Conservation (phyloP, 352 stramenopile genomes). For the Pelagophyceae sp. region DNA sequence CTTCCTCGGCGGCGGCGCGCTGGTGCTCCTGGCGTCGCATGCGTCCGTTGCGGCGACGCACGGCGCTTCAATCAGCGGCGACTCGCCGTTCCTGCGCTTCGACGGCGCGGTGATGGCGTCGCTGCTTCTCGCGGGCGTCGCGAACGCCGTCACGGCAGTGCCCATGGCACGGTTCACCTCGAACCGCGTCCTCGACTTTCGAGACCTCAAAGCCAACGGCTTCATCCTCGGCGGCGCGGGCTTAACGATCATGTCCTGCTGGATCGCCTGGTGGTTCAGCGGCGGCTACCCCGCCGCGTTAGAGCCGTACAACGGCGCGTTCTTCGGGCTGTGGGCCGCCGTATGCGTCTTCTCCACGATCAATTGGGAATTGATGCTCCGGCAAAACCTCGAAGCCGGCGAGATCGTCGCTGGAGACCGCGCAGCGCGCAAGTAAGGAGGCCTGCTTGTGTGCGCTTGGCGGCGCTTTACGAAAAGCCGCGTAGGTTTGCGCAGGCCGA, state of each 20-base stretch:
- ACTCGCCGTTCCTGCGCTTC: too few relatives aligned
- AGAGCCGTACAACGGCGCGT: background rate
- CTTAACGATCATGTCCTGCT: background rate
- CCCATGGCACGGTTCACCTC: conserved; percentile 2
- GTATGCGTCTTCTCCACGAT: background rate
- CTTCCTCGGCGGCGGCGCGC: background rate
- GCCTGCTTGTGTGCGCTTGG: too few relatives aligned
- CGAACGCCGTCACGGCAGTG: background rate
- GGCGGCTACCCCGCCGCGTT: background rate
- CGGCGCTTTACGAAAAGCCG: too few relatives aligned
- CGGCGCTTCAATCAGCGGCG: too few relatives aligned
- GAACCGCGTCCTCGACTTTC: background rate
- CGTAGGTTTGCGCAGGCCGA: too few relatives aligned
- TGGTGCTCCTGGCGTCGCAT: background rate
- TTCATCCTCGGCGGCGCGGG: conserved; percentile 1
- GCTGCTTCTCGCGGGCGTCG: background rate
- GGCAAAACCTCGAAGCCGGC: conserved; percentile 1
- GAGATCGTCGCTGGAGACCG: too few relatives aligned
- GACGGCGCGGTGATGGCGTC: background rate
- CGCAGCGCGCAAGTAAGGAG: too few relatives aligned
- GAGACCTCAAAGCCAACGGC: conserved; percentile 6
- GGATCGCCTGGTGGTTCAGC: background rate
- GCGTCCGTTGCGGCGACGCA: background rate
- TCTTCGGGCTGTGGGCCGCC: background rate
- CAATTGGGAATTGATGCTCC: conserved; percentile 5